phyloP scores from a whole-genome alignment of 2,329 filamentous ascomycete species.

The Neofusicoccum laricinum region DNA sequence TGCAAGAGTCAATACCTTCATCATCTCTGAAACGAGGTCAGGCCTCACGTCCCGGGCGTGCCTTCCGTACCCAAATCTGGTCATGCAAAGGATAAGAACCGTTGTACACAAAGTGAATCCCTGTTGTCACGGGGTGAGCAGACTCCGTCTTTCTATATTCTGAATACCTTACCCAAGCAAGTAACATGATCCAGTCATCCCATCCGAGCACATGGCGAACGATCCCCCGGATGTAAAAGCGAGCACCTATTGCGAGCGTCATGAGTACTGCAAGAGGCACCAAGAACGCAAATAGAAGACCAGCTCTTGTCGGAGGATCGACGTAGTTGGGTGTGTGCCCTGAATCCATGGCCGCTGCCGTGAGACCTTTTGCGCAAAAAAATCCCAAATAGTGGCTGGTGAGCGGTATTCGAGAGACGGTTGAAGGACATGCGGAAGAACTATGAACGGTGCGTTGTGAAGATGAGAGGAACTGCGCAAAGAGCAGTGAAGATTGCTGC shows the following conservation, averaged over 20 bases:
- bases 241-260: not conserved
- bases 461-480: too few relatives aligned
- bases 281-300: constrained; percentile 24
- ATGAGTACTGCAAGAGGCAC: constrained; percentile 24
- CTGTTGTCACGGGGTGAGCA: not conserved
- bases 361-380: too few relatives aligned
- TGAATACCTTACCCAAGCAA: constrained; percentile 21
- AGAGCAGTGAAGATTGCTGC: too few relatives aligned
- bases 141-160: too few relatives aligned
- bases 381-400: too few relatives aligned
- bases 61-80: constrained; percentile 26
- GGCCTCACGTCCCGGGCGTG: constrained; percentile 23
- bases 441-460: too few relatives aligned
- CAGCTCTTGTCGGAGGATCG: constrained; percentile 24
- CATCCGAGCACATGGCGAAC: constrained; percentile 25
- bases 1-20: constrained; percentile 19
- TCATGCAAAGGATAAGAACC: constrained; percentile 26
- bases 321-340: constrained; percentile 30
- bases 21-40: not conserved
- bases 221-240: constrained; percentile 27
- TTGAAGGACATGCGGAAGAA: too few relatives aligned
- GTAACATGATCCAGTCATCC: constrained; percentile 28
- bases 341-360: not conserved
- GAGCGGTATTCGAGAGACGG: too few relatives aligned
- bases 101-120: constrained; percentile 18